A percentile compares a stretch with the other conserved stretches of the same genome.
Evolutionary conservation across 805 yeast species (phyloP).

Genomic region (Isabelozyma pseudorhagii): DNA sequence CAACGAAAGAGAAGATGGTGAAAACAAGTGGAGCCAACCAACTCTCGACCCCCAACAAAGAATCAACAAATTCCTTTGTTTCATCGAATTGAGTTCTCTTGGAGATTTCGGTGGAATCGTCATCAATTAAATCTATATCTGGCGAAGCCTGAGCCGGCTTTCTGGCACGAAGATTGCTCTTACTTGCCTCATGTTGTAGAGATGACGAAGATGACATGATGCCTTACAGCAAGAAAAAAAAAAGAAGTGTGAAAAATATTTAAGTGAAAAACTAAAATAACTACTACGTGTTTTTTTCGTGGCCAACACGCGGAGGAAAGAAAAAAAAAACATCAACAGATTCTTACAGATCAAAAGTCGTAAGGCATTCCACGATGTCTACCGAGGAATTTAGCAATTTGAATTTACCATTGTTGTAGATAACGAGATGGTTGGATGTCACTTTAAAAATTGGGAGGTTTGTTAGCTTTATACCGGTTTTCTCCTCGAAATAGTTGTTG

Average conservation of each 20-base stretch:
- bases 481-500: conserved; percentile 14
- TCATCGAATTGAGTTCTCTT: conserved; percentile 23
- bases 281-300: conserved; percentile 1
- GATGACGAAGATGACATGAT: conserved; percentile 18
- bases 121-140: conserved; percentile 1
- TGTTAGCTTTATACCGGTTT: conserved; percentile 18
- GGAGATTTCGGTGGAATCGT: conserved; percentile 12
- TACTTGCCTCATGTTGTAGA: conserved; percentile 13
- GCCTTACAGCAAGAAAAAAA: neutral
- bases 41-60: conserved; percentile 30
- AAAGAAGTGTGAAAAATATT: conserved; percentile 3
- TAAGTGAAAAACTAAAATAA: conserved; percentile 1
- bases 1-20: conserved; percentile 65
- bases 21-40: conserved; percentile 58
- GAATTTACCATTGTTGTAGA: conserved; percentile 19
- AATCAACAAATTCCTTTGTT: conserved; percentile 23
- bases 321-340: neutral
- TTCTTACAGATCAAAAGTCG: neutral
- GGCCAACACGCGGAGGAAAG: neutral
- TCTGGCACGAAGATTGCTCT: conserved; percentile 17
- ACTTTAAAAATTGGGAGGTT: conserved; percentile 17
- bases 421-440: conserved; percentile 12
- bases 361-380: neutral
- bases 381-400: neutral
- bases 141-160: conserved; percentile 1